Base-by-base conservation (phyloP, 768 basidiomycete genomes). In the Suillus bovinus region DNA sequence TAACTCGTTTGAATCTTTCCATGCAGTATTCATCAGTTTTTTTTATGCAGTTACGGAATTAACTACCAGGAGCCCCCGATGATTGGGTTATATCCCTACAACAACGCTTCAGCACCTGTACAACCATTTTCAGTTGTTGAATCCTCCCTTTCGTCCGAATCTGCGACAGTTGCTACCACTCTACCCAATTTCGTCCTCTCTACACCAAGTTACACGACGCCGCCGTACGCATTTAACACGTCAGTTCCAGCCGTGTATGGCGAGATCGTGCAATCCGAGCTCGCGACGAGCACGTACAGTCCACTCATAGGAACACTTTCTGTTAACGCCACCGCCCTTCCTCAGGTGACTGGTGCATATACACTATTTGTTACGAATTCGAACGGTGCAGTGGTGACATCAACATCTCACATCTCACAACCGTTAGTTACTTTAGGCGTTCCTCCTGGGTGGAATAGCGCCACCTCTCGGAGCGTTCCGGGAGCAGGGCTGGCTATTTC, bases 231-330 rank as follows among this genome's bases (percentile, higher is more conserved):
- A 8, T 86, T 92, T 69, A 92, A 92, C 67, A 81, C 89, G 0
- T 88, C 91, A 5, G 74, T 90, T 54, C 66, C 81, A 10, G 84
- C 83, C 5, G 63, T 79, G 17, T 69, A 82, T 2, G 86, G 88
- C 8, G 83, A 83, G 56, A 79, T 88, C 24, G 85, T 86, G 5
- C 64, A 76, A 4, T 80, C 85, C 20, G 89, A 84, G 39, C 84
- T 92, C 24, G 91, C 85, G 20, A 87, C 86, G 0, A 86, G 84
- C 72, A 91, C 90, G 4, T 93, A 93, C 69, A 78, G 73, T 39
- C 80, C 91, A 0, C 76, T 90, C 31, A 73, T 89, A 55, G 83
- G 76, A 22, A 68, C 73, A 62, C 74, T 64, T 64, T 77, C 64
- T 7, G 69, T 76, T 49, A 86, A 83, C 64, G 77, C 74, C 33